Evolutionary conservation across 345 rosid species (phyloP).

Genomic region (Eucalyptus marginata): DNA sequence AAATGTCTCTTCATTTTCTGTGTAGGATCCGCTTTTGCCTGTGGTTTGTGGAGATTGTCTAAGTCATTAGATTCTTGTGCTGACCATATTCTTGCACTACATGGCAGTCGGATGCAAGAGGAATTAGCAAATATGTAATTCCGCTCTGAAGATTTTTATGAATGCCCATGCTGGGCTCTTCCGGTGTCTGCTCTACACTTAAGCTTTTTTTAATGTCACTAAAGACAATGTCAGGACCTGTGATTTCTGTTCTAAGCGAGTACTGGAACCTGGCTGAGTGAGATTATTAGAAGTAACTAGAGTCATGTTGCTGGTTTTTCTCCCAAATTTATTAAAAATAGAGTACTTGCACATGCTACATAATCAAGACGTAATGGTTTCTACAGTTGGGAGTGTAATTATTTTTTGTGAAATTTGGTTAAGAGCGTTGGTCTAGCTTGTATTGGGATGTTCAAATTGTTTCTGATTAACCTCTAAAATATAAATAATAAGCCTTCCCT

Average conservation of each 20-base stretch:
- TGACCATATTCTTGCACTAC: conserved; percentile 50
- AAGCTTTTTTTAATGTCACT: background rate
- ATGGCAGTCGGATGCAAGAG: conserved; percentile 55
- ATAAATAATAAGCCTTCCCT: background rate
- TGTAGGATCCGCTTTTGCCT: conserved; percentile 28
- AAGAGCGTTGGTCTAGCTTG: background rate
- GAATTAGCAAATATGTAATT: conserved; percentile 71
- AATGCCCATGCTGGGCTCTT: background rate
- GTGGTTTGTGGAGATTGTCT: conserved; percentile 18
- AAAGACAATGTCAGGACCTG: background rate
- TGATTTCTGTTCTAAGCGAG: background rate
- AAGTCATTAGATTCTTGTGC: conserved; percentile 28
- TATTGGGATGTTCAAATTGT: background rate
- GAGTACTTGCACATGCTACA: background rate
- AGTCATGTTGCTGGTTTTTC: background rate
- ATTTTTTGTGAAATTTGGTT: background rate
- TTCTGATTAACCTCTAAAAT: background rate
- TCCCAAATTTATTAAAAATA: background rate
- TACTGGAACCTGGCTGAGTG: background rate
- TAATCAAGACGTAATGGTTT: background rate
- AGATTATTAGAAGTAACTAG: background rate
- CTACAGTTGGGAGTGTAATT: background rate
- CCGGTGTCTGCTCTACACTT: background rate
- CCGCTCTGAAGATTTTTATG: background rate
- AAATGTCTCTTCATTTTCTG: background rate